Percentiles rank a stretch among this genome's conserved stretches.
Conservation (phyloP, 352 stramenopile species). For the Globisporangium barbulae region DNA sequence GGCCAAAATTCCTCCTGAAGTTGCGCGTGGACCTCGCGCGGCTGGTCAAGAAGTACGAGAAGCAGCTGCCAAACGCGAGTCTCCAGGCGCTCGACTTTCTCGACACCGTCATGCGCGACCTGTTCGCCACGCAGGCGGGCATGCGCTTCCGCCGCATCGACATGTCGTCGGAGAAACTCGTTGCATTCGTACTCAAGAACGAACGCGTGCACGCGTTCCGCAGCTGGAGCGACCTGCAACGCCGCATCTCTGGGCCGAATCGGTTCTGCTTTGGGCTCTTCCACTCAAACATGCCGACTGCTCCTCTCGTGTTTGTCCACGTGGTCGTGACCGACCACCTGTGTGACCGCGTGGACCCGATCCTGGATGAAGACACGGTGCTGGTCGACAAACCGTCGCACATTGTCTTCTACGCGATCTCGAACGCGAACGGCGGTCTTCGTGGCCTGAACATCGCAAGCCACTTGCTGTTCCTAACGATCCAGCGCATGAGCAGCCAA, state of each 20-base stretch:
- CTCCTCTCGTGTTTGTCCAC: slow-evolving; percentile 76
- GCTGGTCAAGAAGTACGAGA: slow-evolving; percentile 48
- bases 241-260: slow-evolving; percentile 56
- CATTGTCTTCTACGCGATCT: slow-evolving; percentile 87
- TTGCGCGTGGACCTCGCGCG: slow-evolving; percentile 62
- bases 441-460: slow-evolving; percentile 79
- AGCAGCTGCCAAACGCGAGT: slow-evolving; percentile 38
- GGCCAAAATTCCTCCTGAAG: slow-evolving; percentile 70
- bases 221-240: slow-evolving; percentile 61
- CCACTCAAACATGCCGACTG: slow-evolving; percentile 69
- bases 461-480: slow-evolving; percentile 81
- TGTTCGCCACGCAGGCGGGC: slow-evolving; percentile 79
- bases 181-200: slow-evolving; percentile 69
- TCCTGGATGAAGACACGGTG: slow-evolving; percentile 52
- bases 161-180: slow-evolving; percentile 60
- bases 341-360: slow-evolving; percentile 55
- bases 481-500: slow-evolving; percentile 64
- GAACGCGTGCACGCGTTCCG: slow-evolving; percentile 76
- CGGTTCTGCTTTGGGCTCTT: slow-evolving; percentile 84
- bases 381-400: slow-evolving; percentile 51
- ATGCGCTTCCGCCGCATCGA: slow-evolving; percentile 83
- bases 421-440: slow-evolving; percentile 74
- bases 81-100: slow-evolving; percentile 72
- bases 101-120: slow-evolving; percentile 77
- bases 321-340: slow-evolving; percentile 69